Conservation (phyloP, 2,329 filamentous ascomycete genomes). For the Aureobasidium pullulans region DNA sequence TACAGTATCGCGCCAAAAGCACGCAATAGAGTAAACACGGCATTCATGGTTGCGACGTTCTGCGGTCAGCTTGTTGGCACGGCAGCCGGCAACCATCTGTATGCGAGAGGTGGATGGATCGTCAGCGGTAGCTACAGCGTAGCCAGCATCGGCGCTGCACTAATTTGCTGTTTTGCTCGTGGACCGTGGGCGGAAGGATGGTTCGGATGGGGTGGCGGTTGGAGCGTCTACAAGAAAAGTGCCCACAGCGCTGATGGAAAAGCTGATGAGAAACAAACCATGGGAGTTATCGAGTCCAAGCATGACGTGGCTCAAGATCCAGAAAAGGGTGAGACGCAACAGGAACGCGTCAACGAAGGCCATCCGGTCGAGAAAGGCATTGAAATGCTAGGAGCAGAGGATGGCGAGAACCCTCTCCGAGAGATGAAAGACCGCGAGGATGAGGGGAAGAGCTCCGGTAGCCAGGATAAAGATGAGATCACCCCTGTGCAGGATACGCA, state of each 20-base stretch:
- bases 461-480: neutral
- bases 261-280: slow-evolving; percentile 17
- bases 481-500: neutral
- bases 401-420: slow-evolving; percentile 12
- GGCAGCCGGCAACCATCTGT: slow-evolving; percentile 46
- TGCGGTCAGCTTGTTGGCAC: slow-evolving; percentile 66
- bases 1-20: slow-evolving; percentile 64
- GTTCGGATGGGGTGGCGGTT: slow-evolving; percentile 55
- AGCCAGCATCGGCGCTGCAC: slow-evolving; percentile 43
- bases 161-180: slow-evolving; percentile 38
- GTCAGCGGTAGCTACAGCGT: slow-evolving; percentile 50
- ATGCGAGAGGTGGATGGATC: slow-evolving; percentile 50
- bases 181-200: slow-evolving; percentile 52
- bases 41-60: slow-evolving; percentile 72
- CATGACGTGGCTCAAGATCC: neutral
- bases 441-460: neutral
- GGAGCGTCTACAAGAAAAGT: slow-evolving; percentile 41
- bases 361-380: slow-evolving; percentile 22
- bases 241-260: slow-evolving; percentile 33
- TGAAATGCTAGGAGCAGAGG: slow-evolving; percentile 23
- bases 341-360: slow-evolving; percentile 21
- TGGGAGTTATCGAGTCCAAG: neutral
- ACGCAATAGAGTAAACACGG: slow-evolving; percentile 70
- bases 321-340: slow-evolving; percentile 5
- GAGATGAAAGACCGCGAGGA: slow-evolving; percentile 5